Evolutionary conservation across 2,329 filamentous ascomycete species (phyloP).

Genomic region (Thermoascus crustaceus): DNA sequence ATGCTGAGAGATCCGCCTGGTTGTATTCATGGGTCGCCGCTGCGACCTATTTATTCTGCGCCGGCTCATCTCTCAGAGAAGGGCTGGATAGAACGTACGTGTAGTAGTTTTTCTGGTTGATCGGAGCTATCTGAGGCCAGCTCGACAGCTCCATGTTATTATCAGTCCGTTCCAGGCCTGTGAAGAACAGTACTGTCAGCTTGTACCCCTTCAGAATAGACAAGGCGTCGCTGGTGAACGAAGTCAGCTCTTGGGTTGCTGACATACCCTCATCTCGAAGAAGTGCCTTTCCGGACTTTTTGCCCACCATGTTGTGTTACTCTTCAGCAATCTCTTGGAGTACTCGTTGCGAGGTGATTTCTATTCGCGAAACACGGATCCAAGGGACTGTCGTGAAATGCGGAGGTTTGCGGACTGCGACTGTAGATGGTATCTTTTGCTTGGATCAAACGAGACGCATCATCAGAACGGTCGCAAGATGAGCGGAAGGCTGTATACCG

Average conservation of each 20-base stretch:
- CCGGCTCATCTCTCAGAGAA: too few species aligned
- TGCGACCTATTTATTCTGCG: too few species aligned
- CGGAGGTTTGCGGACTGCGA: neutral
- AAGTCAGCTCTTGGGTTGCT: neutral
- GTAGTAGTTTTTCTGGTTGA: slow-evolving; percentile 99
- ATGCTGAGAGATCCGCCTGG: too few species aligned
- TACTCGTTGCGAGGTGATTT: neutral
- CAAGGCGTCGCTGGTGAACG: neutral
- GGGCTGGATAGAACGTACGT: slow-evolving; percentile 52
- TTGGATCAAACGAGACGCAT: too few species aligned
- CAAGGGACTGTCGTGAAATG: neutral
- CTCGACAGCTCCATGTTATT: slow-evolving; percentile 95
- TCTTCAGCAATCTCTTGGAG: neutral
- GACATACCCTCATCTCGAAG: slow-evolving; percentile 50
- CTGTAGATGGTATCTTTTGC: too few species aligned
- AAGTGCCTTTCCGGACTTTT: slow-evolving; percentile 56
- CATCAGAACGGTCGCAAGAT: too few species aligned
- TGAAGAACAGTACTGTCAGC: slow-evolving; percentile 5
- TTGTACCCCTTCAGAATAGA: neutral
- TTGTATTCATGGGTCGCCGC: too few species aligned
- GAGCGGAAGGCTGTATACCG: too few species aligned
- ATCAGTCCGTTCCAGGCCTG: slow-evolving; percentile 91
- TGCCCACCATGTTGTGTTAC: slow-evolving; percentile 50
- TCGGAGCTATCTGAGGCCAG: slow-evolving; percentile 87
- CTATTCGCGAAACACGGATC: neutral